These are phyloP conservation scores for Populus hybrid DNA, from an alignment of 441 rosid genomes.

Conservation along the genomic window DNA sequence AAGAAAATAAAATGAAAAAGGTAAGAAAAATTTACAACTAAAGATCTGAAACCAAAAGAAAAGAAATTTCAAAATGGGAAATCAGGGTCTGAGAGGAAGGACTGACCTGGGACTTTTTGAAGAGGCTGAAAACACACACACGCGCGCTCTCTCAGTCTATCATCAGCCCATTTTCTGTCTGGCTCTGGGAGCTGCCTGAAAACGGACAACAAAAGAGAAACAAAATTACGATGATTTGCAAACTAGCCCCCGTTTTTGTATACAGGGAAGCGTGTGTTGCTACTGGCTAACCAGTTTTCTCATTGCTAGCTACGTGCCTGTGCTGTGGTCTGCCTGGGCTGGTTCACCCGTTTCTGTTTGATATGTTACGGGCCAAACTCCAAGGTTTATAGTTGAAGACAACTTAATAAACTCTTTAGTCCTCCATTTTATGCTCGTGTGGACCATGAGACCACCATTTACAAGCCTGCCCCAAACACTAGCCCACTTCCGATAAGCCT, in stretches of 20 bases:
- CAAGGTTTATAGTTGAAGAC: background rate
- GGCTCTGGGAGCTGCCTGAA: slow-evolving; percentile 6
- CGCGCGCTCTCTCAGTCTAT: background rate
- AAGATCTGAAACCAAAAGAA: slow-evolving; percentile 3
- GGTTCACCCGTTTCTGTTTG: no score
- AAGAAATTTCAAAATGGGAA: background rate
- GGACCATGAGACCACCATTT: background rate
- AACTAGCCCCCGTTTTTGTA: background rate
- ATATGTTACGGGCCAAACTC: no score
- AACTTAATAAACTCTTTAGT: background rate
- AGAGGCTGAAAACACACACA: slow-evolving; percentile 7
- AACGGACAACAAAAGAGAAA: slow-evolving; percentile 11
- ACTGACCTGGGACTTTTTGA: slow-evolving; percentile 35
- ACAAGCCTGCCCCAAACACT: background rate
- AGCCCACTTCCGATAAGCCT: background rate
- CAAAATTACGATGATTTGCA: background rate
- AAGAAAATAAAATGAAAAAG: background rate
- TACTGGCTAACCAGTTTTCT: background rate
- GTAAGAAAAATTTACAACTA: background rate
- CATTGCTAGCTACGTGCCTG: background rate
- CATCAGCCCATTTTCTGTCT: slow-evolving; percentile 9
- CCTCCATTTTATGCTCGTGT: background rate
- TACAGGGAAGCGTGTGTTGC: background rate
- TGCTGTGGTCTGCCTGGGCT: background rate
- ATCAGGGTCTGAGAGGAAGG: slow-evolving; percentile 8